phyloP scores from a whole-genome alignment of 371 early-diverging fungal genomes.

The Apophysomyces variabilis region DNA sequence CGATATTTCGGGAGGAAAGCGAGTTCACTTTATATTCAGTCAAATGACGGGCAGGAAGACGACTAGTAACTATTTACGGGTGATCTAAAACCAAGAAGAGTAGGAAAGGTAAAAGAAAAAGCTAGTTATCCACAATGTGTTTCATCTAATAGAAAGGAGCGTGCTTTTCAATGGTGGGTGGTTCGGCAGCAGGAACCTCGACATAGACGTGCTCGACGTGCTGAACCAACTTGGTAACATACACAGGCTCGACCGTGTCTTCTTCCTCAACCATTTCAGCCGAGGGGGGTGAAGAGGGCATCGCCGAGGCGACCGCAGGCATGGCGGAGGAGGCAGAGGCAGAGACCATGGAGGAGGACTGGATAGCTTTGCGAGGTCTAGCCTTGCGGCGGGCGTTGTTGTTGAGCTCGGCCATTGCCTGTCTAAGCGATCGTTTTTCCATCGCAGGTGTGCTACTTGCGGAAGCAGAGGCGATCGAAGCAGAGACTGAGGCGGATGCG shows the following conservation, averaged over 20 bases:
- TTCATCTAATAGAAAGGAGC: background rate
- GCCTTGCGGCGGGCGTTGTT: background rate
- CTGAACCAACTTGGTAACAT: constrained; percentile 2
- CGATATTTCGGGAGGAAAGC: too few relatives aligned
- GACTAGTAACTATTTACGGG: background rate
- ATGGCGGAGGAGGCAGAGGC: background rate
- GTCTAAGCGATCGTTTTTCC: background rate
- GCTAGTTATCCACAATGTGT: background rate
- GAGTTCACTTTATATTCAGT: background rate
- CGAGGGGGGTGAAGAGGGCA: background rate
- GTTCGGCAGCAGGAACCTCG: constrained; percentile 1
- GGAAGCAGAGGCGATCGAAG: background rate
- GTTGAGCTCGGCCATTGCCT: background rate
- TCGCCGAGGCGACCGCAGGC: background rate
- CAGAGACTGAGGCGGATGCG: background rate
- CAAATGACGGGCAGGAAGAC: background rate
- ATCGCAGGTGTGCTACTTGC: background rate
- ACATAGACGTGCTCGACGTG: constrained; percentile 4
- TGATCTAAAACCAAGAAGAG: background rate
- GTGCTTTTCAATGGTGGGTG: background rate
- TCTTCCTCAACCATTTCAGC: background rate
- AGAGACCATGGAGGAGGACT: background rate
- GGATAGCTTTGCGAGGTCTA: background rate
- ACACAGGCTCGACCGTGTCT: background rate
- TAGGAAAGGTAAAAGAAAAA: background rate